Conservation (phyloP, 768 basidiomycete genomes). For the Leucocoprinus leucothites region DNA sequence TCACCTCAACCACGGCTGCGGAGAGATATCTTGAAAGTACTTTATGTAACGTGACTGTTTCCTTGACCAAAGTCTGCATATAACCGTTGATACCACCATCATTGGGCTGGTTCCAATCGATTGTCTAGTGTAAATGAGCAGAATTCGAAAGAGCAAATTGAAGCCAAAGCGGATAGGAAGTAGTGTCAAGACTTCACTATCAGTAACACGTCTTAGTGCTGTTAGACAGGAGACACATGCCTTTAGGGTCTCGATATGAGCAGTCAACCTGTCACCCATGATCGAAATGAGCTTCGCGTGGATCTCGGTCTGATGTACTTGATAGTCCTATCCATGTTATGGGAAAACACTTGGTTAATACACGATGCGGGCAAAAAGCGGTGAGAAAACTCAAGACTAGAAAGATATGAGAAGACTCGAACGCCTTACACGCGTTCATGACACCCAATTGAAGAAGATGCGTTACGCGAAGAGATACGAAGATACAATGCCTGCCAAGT, state of each 20-base stretch:
- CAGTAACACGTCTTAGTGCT: not conserved
- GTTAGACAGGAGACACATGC: conserved; percentile 31
- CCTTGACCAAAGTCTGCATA: conserved; percentile 90
- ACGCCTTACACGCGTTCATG: no score
- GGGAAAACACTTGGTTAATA: no score
- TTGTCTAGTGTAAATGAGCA: conserved; percentile 39
- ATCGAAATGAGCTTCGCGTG: conserved; percentile 96
- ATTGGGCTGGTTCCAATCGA: conserved; percentile 74
- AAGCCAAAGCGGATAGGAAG: conserved; percentile 5
- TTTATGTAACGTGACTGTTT: conserved; percentile 93
- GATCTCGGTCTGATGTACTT: conserved; percentile 99
- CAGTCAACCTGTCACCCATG: conserved; percentile 91
- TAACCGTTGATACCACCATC: conserved; percentile 75
- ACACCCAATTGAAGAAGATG: not conserved
- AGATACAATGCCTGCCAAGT: not conserved
- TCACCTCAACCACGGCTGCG: conserved; percentile 76
- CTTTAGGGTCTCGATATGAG: conserved; percentile 82
- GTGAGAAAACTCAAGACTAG: not conserved
- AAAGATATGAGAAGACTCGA: not conserved
- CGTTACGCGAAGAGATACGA: not conserved
- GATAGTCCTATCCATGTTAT: conserved; percentile 68
- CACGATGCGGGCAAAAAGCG: not conserved
- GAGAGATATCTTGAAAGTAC: conserved; percentile 90
- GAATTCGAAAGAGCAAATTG: not conserved
- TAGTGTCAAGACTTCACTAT: not conserved